phyloP scores from a whole-genome alignment of 2,329 filamentous ascomycete genomes.

The Orbilia brochopaga region DNA sequence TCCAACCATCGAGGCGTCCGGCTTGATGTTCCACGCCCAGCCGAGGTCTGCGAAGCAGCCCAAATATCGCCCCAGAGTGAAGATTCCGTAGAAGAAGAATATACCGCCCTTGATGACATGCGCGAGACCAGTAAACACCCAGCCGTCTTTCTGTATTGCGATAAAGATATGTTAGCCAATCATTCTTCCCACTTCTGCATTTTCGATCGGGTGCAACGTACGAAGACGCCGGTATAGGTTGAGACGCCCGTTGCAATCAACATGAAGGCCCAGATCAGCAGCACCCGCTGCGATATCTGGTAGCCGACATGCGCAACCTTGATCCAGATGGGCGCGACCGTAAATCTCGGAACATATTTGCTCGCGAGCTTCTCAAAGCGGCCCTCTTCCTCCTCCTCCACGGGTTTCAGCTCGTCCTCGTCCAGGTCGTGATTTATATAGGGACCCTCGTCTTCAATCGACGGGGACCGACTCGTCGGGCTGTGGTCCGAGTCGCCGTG shows the following conservation, averaged over 20 bases:
- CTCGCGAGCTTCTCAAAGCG: conserved; percentile 38
- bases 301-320: conserved; percentile 65
- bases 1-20: conserved; percentile 61
- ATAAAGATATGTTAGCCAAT: background rate
- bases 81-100: conserved; percentile 89
- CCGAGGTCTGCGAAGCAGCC: conserved; percentile 88
- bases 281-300: conserved; percentile 73
- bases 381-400: conserved; percentile 22
- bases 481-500: conserved; percentile 46
- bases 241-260: conserved; percentile 74
- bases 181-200: background rate
- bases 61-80: conserved; percentile 87
- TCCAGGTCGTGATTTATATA: conserved; percentile 1
- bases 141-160: conserved; percentile 65
- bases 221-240: conserved; percentile 82
- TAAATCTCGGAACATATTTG: conserved; percentile 41
- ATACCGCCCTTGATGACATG: conserved; percentile 95
- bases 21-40: conserved; percentile 83
- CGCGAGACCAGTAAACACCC: conserved; percentile 82
- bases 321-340: conserved; percentile 32
- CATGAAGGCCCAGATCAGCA: conserved; percentile 78
- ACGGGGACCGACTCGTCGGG: conserved; percentile 39
- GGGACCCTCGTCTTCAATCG: conserved; percentile 15
- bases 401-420: conserved; percentile 29
- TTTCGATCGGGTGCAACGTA: conserved; percentile 62